Evolutionary conservation across 441 rosid species (phyloP).

Genomic region (Metrosideros polymorpha): DNA sequence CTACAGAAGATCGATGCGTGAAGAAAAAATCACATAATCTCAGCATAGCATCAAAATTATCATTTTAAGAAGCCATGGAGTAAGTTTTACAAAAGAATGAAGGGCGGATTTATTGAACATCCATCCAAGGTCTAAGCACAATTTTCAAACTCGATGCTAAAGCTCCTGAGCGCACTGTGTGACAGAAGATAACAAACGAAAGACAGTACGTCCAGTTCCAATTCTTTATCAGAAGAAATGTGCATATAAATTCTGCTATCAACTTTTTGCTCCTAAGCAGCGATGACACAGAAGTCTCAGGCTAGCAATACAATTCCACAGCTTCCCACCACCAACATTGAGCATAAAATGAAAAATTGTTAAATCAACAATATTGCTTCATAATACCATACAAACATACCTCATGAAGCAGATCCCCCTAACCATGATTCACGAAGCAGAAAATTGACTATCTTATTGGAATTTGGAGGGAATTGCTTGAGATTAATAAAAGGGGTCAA

Average conservation of each 20-base stretch:
- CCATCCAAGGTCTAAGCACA: neutral
- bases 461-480: neutral
- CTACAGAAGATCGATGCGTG: neutral
- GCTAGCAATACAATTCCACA: neutral
- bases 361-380: neutral
- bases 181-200: neutral
- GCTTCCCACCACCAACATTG: neutral
- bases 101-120: neutral
- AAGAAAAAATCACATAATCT: neutral
- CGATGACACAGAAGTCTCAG: neutral
- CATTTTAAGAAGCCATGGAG: neutral
- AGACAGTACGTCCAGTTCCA: neutral
- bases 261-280: neutral
- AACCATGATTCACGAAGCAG: neutral
- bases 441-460: neutral
- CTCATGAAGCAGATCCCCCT: neutral
- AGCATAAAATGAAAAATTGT: neutral
- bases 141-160: neutral
- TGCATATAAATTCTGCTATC: neutral
- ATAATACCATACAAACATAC: neutral
- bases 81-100: neutral
- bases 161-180: neutral
- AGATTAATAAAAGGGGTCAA: neutral
- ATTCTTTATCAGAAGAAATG: neutral
- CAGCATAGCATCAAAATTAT: neutral